phyloP scores from a whole-genome alignment of 2,329 filamentous ascomycete genomes.

The Colletotrichum navitas region DNA sequence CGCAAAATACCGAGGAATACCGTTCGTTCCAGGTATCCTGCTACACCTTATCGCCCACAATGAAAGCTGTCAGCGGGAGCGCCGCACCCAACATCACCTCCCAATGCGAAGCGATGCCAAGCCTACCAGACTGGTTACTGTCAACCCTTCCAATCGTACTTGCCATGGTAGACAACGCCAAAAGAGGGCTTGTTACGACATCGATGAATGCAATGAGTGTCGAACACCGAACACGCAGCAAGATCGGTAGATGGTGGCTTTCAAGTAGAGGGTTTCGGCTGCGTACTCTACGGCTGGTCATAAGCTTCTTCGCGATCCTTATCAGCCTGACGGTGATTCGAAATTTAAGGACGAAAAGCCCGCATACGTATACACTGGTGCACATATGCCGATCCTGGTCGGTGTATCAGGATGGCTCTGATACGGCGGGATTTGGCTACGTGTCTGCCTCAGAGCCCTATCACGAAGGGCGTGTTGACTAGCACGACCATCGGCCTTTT shows the following conservation, averaged over 20 bases:
- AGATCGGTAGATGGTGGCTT: constrained; percentile 11
- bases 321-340: background rate
- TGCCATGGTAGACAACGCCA: background rate
- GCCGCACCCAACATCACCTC: background rate
- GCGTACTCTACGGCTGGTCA: background rate
- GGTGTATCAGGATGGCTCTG: constrained; percentile 9
- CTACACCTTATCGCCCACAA: constrained; percentile 8
- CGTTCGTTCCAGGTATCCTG: constrained; percentile 26
- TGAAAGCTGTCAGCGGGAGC: background rate
- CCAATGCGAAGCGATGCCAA: background rate
- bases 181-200: background rate
- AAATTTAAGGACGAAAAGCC: background rate
- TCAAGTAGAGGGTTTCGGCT: background rate
- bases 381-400: constrained; percentile 31
- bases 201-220: background rate
- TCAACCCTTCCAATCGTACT: background rate
- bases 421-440: background rate
- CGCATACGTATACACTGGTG: constrained; percentile 27
- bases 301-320: background rate
- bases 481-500: background rate
- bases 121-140: background rate
- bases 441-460: background rate
- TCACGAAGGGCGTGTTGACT: background rate
- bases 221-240: background rate
- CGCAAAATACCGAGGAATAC: constrained; percentile 3